Percentiles rank a stretch among this genome's conserved stretches.
Evolutionary conservation across 2,329 filamentous ascomycete species (phyloP).

Genomic region (Phyllosticta citriasiana): DNA sequence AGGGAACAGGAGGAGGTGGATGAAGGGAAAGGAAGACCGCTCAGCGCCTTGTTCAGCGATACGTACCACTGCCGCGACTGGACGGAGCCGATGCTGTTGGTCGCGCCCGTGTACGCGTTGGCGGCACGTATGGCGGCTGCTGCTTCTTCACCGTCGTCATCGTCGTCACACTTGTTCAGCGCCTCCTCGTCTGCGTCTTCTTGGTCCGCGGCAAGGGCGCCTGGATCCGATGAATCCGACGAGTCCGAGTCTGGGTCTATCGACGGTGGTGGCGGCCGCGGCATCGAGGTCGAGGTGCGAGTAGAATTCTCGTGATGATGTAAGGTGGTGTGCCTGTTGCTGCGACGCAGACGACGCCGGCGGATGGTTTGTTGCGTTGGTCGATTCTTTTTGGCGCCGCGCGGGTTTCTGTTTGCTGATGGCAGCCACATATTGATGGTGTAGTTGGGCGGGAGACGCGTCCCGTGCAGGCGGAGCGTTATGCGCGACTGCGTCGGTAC

Average conservation of each 20-base stretch:
- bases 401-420: constrained; percentile 17
- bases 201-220: background rate
- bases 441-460: constrained; percentile 28
- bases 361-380: background rate
- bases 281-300: background rate
- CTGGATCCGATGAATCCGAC: background rate
- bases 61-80: constrained; percentile 60
- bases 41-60: constrained; percentile 49
- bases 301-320: background rate
- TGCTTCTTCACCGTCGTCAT: constrained; percentile 27
- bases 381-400: background rate
- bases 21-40: constrained; percentile 28
- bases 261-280: background rate
- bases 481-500: constrained; percentile 21
- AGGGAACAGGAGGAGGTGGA: constrained; percentile 29
- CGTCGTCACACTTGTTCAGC: constrained; percentile 7
- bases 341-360: background rate
- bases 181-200: background rate
- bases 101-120: constrained; percentile 58
- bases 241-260: background rate
- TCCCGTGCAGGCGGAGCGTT: constrained; percentile 32
- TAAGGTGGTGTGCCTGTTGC: background rate
- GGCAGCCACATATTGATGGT: constrained; percentile 32
- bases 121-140: constrained; percentile 39
- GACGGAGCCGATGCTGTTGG: constrained; percentile 55